Evolutionary conservation across 306 rosid species (phyloP).

Genomic region (Dryas drummondii): DNA sequence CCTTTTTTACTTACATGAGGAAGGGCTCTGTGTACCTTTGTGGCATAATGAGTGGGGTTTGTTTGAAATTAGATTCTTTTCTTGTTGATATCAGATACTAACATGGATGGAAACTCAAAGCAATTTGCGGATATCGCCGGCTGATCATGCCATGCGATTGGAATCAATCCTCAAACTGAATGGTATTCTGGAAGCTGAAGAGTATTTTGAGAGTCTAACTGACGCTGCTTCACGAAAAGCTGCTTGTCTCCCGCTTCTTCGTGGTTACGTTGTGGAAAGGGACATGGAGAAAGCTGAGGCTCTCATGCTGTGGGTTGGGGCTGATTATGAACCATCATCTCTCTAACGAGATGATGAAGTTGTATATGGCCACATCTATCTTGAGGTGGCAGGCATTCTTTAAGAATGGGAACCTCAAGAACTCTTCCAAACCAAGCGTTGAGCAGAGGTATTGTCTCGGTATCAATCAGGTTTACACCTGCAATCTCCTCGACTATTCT

Average conservation of each 20-base stretch:
- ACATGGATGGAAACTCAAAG: conserved; percentile 60
- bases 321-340: conserved; percentile 57
- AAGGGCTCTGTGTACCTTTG: no score
- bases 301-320: conserved; percentile 65
- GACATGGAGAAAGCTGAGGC: conserved; percentile 58
- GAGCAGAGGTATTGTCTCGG: conserved; percentile 40
- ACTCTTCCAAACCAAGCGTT: conserved; percentile 35
- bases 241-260: conserved; percentile 57
- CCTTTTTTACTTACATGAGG: no score
- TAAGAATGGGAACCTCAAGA: conserved; percentile 32
- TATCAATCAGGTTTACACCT: conserved; percentile 34
- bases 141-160: conserved; percentile 57
- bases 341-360: conserved; percentile 87
- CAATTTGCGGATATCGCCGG: conserved; percentile 32
- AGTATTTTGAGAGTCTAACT: conserved; percentile 46
- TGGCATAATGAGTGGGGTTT: background rate
- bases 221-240: conserved; percentile 57
- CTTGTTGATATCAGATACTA: conserved; percentile 42
- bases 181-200: conserved; percentile 66
- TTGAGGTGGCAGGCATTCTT: conserved; percentile 38
- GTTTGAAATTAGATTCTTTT: background rate
- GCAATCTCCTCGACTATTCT: conserved; percentile 30
- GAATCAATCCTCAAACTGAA: conserved; percentile 48
- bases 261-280: conserved; percentile 50
- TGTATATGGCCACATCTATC: conserved; percentile 58